Evolutionary conservation across 2,329 filamentous ascomycete species (phyloP).

Genomic region (Rutstroemia sp.): DNA sequence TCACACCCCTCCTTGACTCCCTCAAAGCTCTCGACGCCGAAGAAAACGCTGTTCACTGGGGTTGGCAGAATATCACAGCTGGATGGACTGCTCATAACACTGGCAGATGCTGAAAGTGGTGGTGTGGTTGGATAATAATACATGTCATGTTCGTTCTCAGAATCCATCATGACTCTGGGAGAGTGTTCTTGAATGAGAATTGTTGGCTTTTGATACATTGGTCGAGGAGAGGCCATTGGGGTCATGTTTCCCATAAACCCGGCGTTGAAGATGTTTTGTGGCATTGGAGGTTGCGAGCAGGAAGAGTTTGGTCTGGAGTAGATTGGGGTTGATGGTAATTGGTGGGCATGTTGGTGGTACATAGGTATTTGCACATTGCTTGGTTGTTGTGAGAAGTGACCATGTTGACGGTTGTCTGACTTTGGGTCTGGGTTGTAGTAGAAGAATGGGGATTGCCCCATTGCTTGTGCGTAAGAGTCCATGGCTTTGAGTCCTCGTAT

Average conservation of each 20-base stretch:
- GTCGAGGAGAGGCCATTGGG: constrained; percentile 67
- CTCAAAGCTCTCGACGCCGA: constrained; percentile 59
- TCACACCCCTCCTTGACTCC: constrained; percentile 66
- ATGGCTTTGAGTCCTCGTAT: constrained; percentile 18
- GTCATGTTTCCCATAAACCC: constrained; percentile 45
- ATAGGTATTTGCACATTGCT: constrained; percentile 40
- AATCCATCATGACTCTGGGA: constrained; percentile 61
- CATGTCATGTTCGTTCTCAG: constrained; percentile 57
- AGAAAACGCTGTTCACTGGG: constrained; percentile 75
- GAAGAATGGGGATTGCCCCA: constrained; percentile 73
- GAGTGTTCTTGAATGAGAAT: constrained; percentile 57
- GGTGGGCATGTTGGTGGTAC: constrained; percentile 44
- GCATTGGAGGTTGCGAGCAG: constrained; percentile 48
- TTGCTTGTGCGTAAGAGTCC: constrained; percentile 41
- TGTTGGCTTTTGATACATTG: constrained; percentile 65
- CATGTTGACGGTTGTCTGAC: constrained; percentile 65
- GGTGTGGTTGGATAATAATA: constrained; percentile 79
- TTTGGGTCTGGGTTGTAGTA: constrained; percentile 77
- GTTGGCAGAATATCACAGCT: constrained; percentile 71
- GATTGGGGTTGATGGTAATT: constrained; percentile 54
- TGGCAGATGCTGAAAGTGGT: constrained; percentile 76
- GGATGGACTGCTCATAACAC: constrained; percentile 78
- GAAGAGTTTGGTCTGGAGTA: constrained; percentile 61
- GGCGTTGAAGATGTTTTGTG: constrained; percentile 25
- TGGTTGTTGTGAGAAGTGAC: constrained; percentile 62